Conservation (phyloP, 208 protist genomes). For the Crithidia thermophila region DNA sequence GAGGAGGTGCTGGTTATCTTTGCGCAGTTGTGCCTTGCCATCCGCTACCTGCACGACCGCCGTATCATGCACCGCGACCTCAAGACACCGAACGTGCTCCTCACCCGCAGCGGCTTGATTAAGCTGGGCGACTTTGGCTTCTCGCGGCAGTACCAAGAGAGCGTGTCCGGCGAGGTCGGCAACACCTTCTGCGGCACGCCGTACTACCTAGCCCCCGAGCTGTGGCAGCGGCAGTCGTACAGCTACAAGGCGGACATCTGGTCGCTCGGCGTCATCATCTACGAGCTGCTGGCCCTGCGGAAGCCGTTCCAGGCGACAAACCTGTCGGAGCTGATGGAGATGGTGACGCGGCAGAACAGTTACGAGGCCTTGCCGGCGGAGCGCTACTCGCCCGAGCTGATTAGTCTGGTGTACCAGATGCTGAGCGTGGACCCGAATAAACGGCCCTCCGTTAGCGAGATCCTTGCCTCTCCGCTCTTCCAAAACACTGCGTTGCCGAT, state of each 20-base stretch:
- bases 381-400: slow-evolving; percentile 41
- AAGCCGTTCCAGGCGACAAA: slow-evolving; percentile 68
- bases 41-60: slow-evolving; percentile 79
- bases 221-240: slow-evolving; percentile 89
- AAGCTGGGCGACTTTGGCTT: slow-evolving; percentile 92
- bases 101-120: slow-evolving; percentile 65
- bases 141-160: slow-evolving; percentile 56
- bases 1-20: slow-evolving; percentile 74
- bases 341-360: slow-evolving; percentile 44
- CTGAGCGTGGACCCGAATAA: slow-evolving; percentile 50
- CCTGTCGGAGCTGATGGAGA: slow-evolving; percentile 54
- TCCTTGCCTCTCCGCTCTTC: slow-evolving; percentile 45
- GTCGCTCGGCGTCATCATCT: slow-evolving; percentile 84
- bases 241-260: slow-evolving; percentile 92
- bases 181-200: slow-evolving; percentile 79
- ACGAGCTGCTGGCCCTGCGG: slow-evolving; percentile 71
- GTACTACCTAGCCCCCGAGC: slow-evolving; percentile 91
- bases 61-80: slow-evolving; percentile 87
- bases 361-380: slow-evolving; percentile 51
- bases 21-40: slow-evolving; percentile 66
- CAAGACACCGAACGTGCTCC: slow-evolving; percentile 79
- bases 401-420: slow-evolving; percentile 47
- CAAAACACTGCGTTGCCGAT: slow-evolving; percentile 40
- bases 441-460: slow-evolving; percentile 51
- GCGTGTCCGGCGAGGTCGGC: slow-evolving; percentile 52